These are phyloP conservation scores for Aspergillus arachidicola DNA, from an alignment of 2,329 filamentous ascomycete species.

Conservation along the genomic window DNA sequence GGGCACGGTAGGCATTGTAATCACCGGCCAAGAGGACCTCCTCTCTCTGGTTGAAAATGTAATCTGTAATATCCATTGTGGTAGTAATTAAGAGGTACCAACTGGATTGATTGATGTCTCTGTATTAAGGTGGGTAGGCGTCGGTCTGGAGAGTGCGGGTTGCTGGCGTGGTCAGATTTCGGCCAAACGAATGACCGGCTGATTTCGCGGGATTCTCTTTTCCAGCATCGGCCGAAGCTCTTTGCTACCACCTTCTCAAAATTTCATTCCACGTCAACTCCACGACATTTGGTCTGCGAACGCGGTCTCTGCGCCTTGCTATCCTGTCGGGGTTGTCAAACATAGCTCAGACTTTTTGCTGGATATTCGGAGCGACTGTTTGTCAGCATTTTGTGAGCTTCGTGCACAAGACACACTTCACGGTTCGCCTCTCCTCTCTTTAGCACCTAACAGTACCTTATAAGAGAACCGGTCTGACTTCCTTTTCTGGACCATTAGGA, in stretches of 20 bases:
- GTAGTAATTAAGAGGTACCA: not conserved
- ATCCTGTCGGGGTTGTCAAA: not conserved
- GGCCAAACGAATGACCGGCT: conserved; percentile 37
- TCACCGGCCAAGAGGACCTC: conserved; percentile 85
- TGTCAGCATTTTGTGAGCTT: conserved; percentile 12
- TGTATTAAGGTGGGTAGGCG: conserved; percentile 19
- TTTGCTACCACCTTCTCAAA: conserved; percentile 19
- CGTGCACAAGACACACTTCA: conserved; percentile 11
- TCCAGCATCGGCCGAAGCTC: conserved; percentile 26
- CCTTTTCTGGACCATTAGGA: not conserved
- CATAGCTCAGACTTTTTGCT: not conserved
- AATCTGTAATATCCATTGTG: conserved; percentile 86
- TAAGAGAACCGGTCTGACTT: conserved; percentile 10
- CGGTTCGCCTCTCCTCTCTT: conserved; percentile 11
- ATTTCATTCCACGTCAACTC: conserved; percentile 20
- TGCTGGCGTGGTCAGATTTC: conserved; percentile 30
- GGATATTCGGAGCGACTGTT: not conserved
- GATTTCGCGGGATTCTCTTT: conserved; percentile 28
- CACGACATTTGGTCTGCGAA: conserved; percentile 5
- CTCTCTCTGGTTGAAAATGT: conserved; percentile 77
- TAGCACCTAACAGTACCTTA: conserved; percentile 7
- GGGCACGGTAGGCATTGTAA: conserved; percentile 80
- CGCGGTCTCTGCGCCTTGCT: not conserved
- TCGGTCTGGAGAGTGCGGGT: conserved; percentile 23
- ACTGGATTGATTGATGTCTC: conserved; percentile 5